These are phyloP conservation scores for Tylopilus subfusipes DNA, from an alignment of 768 basidiomycete species.

Conservation along the genomic window DNA sequence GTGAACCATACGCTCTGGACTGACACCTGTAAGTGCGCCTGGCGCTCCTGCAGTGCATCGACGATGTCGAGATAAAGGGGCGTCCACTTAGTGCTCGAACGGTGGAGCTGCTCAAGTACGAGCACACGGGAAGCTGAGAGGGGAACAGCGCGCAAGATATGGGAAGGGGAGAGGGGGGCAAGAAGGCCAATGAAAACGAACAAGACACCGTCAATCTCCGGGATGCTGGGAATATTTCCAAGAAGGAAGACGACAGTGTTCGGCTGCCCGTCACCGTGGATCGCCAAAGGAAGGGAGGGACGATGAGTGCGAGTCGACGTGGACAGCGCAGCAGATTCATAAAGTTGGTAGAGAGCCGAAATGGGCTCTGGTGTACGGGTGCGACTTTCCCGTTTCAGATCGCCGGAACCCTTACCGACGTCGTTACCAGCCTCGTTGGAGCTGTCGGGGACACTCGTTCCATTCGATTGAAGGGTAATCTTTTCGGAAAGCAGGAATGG, in stretches of 20 bases:
- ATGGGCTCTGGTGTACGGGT: slow-evolving; percentile 7
- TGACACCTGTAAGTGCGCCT: slow-evolving; percentile 44
- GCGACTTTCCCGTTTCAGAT: not conserved
- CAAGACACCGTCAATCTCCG: slow-evolving; percentile 53
- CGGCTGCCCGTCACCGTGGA: slow-evolving; percentile 52
- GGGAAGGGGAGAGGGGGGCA: slow-evolving; percentile 59
- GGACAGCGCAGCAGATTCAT: slow-evolving; percentile 64
- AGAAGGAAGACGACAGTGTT: slow-evolving; percentile 70
- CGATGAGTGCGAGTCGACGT: slow-evolving; percentile 62
- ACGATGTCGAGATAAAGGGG: slow-evolving; percentile 83
- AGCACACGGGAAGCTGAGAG: slow-evolving; percentile 61
- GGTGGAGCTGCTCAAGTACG: slow-evolving; percentile 76
- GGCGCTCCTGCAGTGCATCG: slow-evolving; percentile 61
- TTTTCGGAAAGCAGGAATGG: slow-evolving; percentile 56
- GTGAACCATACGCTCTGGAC: slow-evolving; percentile 67
- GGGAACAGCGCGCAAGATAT: slow-evolving; percentile 59
- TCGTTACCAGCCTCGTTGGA: not conserved
- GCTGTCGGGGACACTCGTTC: slow-evolving; percentile 27
- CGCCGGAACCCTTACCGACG: not conserved
- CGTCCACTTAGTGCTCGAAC: slow-evolving; percentile 82
- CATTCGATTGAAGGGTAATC: slow-evolving; percentile 25
- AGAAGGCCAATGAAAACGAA: slow-evolving; percentile 66
- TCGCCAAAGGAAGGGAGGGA: slow-evolving; percentile 52
- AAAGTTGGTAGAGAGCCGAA: slow-evolving; percentile 46
- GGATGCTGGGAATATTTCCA: slow-evolving; percentile 45